Evolutionary conservation across 306 rosid species (phyloP), one percentile per base, ranked within the genome.

Genomic region (Castanea crenata): DNA sequence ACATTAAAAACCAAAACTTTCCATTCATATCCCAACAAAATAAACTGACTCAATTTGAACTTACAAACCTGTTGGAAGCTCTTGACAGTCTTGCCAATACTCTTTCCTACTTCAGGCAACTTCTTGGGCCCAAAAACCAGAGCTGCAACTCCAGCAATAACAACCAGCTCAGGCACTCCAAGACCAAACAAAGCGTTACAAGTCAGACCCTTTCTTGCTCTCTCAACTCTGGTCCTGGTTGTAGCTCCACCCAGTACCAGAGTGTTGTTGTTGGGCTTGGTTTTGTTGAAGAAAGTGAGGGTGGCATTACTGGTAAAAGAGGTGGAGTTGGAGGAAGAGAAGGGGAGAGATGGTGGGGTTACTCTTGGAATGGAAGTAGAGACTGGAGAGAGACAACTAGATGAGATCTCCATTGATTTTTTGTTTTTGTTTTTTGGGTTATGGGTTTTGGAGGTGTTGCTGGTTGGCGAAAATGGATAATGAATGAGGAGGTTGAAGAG

Each of bases 51-150:
- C 23, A 21, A 46, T 32, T 19, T 29, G n/a, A 58, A 63, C 31
- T 29, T 8, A 69, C 70, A 64, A 64, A 92, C 99, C 98, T 93
- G 98, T 75, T 95, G 99, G 85, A 95, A 95, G 94, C 98, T 93
- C 86, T 93, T 95, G 52, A 95, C 88, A 25, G 98, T 95, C 87
- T 91, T 93, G 81, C 98, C 99, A 59, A 95, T 91, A 82, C 97
- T 93, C 80, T 87, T 91, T n/a, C 99, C 99, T 1, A 95, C 92
- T 84, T 95, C 99, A 1, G 99, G 99, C 81, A 95, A 81, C 83
- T 95, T 83, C 90, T 89, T 95, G 25, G 99, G 99, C 11, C 98
- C 99, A 79, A 95, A 95, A 74, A 93, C 97, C 76, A 93, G 77
- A 63, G 96, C 99, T 1, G 92, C 99, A 14, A 95, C 99, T 0